Conservation (phyloP, 345 rosid genomes). For the Citrus inodora region DNA sequence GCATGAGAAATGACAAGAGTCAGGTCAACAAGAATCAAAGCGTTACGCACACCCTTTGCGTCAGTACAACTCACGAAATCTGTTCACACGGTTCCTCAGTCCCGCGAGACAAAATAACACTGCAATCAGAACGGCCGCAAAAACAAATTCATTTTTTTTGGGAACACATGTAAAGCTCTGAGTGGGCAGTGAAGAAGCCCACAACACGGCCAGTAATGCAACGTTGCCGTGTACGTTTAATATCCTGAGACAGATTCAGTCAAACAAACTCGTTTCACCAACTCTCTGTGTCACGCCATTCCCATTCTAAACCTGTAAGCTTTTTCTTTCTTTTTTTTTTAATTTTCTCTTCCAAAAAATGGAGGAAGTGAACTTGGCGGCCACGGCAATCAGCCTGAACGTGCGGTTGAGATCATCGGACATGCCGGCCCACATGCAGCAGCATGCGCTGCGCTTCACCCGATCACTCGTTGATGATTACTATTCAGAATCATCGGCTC, state of each 20-base stretch:
- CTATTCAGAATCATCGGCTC: conserved; percentile 3
- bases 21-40: conserved; percentile 1
- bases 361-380: conserved; percentile 36
- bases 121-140: background rate
- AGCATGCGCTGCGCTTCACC: conserved; percentile 31
- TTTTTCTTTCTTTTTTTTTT: no score
- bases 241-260: background rate
- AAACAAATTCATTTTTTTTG: no score
- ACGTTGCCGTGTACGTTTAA: background rate
- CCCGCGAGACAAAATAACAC: no score
- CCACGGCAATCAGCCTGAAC: conserved; percentile 32
- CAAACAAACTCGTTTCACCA: background rate
- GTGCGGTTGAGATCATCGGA: conserved; percentile 37
- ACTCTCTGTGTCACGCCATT: background rate
- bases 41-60: background rate
- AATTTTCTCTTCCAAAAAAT: background rate
- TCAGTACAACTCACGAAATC: no score
- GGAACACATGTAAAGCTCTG: background rate
- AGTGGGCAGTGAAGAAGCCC: no score
- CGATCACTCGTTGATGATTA: conserved; percentile 26
- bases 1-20: background rate
- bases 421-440: conserved; percentile 41
- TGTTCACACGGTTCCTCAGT: no score
- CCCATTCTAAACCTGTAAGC: no score
- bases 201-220: background rate